These are phyloP conservation scores for Colletotrichum eleusines DNA, from an alignment of 2,329 filamentous ascomycete species.

Conservation along the genomic window DNA sequence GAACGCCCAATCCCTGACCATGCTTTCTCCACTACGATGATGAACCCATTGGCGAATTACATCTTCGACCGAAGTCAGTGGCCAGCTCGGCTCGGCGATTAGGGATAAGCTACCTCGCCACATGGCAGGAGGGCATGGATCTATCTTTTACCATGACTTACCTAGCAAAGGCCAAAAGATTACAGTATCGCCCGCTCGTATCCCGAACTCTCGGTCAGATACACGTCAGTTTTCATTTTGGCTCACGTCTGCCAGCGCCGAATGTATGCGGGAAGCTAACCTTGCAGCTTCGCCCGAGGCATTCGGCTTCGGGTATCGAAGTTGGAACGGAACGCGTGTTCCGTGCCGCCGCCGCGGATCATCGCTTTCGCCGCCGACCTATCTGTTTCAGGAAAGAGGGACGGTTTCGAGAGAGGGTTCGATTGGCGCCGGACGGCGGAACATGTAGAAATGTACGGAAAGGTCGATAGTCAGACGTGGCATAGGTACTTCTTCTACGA, in stretches of 20 bases:
- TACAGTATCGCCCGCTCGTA: neutral
- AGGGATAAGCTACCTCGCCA: neutral
- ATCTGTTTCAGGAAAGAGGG: slow-evolving; percentile 27
- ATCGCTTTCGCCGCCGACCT: neutral
- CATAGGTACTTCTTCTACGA: neutral
- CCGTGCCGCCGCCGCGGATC: no score
- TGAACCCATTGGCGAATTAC: neutral
- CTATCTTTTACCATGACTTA: neutral
- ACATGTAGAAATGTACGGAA: neutral
- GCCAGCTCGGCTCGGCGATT: slow-evolving; percentile 24
- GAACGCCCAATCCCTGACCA: neutral
- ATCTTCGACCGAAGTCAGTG: neutral
- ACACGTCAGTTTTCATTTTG: neutral
- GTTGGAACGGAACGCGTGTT: neutral
- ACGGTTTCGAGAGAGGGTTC: neutral
- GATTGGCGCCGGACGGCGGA: neutral
- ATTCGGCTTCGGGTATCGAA: neutral
- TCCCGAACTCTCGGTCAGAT: neutral
- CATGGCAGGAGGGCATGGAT: neutral
- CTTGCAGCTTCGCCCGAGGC: neutral
- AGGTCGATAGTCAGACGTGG: neutral
- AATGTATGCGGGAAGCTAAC: neutral
- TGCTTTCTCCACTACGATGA: neutral
- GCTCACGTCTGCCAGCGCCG: neutral
- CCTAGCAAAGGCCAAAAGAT: neutral